Evolutionary conservation across 495 filamentous ascomycete species (phyloP).

Genomic region (Mytilinidion resinicola): DNA sequence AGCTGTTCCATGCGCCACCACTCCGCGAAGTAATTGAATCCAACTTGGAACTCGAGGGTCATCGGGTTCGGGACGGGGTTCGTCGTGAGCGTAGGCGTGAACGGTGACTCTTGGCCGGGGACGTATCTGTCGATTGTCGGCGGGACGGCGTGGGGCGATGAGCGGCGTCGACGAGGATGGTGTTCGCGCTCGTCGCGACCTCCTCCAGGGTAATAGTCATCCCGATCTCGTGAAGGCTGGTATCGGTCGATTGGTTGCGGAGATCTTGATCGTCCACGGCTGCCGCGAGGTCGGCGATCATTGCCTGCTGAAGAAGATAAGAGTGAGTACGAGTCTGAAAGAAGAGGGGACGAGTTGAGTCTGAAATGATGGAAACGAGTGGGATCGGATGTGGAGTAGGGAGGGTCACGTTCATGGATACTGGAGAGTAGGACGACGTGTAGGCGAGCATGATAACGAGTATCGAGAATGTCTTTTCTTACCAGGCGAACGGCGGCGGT

Average conservation of each 20-base stretch:
- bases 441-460: too few relatives aligned
- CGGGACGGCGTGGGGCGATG: constrained; percentile 52
- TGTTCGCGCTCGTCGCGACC: constrained; percentile 41
- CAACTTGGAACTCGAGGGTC: constrained; percentile 83
- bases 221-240: constrained; percentile 48
- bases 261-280: constrained; percentile 49
- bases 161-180: constrained; percentile 49
- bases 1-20: constrained; percentile 88
- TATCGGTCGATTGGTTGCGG: constrained; percentile 41
- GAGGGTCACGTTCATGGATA: too few relatives aligned
- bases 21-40: constrained; percentile 93
- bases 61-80: constrained; percentile 80
- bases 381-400: background rate
- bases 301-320: constrained; percentile 6
- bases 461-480: background rate
- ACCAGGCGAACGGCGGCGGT: constrained; percentile 34
- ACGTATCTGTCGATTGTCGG: constrained; percentile 93
- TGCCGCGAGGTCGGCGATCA: constrained; percentile 46
- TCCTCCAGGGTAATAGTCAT: constrained; percentile 54
- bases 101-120: constrained; percentile 63
- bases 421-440: too few relatives aligned
- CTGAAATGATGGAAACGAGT: background rate
- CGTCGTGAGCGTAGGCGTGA: constrained; percentile 50
- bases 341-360: background rate
- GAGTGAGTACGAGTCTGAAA: background rate